Base-by-base conservation (phyloP, 2,329 filamentous ascomycete genomes). In the Falciphora oryzae region DNA sequence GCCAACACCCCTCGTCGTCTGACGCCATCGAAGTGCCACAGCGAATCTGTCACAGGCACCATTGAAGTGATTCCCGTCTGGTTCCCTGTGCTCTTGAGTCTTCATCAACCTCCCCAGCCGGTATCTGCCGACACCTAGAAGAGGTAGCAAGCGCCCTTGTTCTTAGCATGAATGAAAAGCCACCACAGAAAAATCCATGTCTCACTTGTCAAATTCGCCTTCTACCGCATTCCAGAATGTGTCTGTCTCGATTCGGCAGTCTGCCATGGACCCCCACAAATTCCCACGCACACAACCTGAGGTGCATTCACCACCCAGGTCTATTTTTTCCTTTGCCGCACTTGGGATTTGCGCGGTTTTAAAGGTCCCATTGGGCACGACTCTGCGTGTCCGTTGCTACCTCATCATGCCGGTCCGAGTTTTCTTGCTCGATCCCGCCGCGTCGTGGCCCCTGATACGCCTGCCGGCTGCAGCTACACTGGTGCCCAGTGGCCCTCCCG, bases 341-440 rank as follows among this genome's bases (percentile, higher is more conserved):
- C 50, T 25, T 50, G n/a, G 4, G 44, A 25, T 56, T 64, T 66
- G 60, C 56, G 58, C 56, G 22, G 31, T 58, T 50, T 60, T 65
- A 31, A 59, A 53, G 58, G 29, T 59, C 57, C 63, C 67, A 70
- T 69, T 69, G 68, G 67, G 68, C 62, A 69, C 67, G 67, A 63
- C 63, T 59, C 32, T 53, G 57, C 28, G 50, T 16, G 56, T 57
- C 59, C 50, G 56, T 60, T 69, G 67, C 65, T 66, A 68, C 61
- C 68, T 50, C 62, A 53, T 67, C 59, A 67, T 68, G 66, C 65
- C 66, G 68, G 60, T 38, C 31, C 50, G 31, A 31, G 44, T 53
- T 53, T 53, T 53, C 22, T 53, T 53, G 44, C 44, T 53, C 22
- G n/a, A 53, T 53, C 7, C 44, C 44, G 22, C 44, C 18, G 44